Conservation (phyloP, 1,284 basidiomycete genomes). For the Leccinum pachyderme region DNA sequence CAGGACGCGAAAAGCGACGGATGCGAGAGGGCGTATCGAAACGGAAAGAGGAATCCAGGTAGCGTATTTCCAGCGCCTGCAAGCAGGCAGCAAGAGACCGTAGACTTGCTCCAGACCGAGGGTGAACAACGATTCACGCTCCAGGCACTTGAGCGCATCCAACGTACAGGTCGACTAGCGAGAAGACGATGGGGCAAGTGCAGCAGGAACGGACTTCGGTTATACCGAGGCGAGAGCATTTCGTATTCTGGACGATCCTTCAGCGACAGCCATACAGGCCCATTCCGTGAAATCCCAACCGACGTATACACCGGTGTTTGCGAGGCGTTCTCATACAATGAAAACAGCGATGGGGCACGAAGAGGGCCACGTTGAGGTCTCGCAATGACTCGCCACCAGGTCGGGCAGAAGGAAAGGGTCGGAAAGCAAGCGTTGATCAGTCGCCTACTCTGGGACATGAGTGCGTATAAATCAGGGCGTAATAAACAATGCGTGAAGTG, state of each 20-base stretch:
- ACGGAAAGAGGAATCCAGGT: constrained; percentile 8
- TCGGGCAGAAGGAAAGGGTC: constrained; percentile 15
- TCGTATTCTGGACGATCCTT: constrained; percentile 14
- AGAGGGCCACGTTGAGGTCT: constrained; percentile 14
- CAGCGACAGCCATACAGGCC: constrained; percentile 12
- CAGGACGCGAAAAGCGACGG: constrained; percentile 2
- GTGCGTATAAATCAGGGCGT: constrained; percentile 29
- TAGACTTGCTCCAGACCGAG: constrained; percentile 8
- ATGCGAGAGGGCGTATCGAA: constrained; percentile 6
- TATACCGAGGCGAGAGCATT: background rate
- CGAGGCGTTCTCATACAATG: constrained; percentile 32
- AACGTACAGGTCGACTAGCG: constrained; percentile 30
- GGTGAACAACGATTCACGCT: constrained; percentile 6
- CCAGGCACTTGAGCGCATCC: constrained; percentile 28
- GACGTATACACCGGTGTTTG: constrained; percentile 7
- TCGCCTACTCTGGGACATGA: constrained; percentile 27
- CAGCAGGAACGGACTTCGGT: constrained; percentile 8
- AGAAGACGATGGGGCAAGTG: constrained; percentile 25
- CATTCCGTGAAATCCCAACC: constrained; percentile 13
- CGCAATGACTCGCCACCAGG: constrained; percentile 23
- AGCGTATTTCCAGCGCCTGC: constrained; percentile 20
- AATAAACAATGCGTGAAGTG: constrained; percentile 36
- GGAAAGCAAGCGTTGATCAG: constrained; percentile 36
- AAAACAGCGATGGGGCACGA: constrained; percentile 8
- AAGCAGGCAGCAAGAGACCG: constrained; percentile 21